Conservation (phyloP, 768 basidiomycete genomes). For the Gymnopilus junonius region DNA sequence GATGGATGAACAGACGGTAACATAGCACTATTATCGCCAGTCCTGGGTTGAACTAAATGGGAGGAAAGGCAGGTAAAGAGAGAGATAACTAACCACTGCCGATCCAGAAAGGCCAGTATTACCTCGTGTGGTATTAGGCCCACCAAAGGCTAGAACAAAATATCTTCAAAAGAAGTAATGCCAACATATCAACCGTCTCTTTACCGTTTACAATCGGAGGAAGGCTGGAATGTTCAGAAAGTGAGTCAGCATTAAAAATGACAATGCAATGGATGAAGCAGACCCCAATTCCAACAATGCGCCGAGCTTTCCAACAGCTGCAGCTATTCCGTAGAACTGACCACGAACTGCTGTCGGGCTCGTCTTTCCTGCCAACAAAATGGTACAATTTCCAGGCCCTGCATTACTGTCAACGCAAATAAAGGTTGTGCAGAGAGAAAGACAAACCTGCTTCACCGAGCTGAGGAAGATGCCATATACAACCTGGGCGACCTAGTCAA, state of each 20-base stretch:
- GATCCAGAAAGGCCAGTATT: constrained; percentile 91
- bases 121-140: constrained; percentile 50
- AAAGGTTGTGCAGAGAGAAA: not conserved
- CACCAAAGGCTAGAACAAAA: constrained; percentile 62
- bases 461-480: constrained; percentile 91
- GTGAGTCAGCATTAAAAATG: not conserved
- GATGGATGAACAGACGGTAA: constrained; percentile 77
- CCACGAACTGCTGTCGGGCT: constrained; percentile 87
- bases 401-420: not conserved
- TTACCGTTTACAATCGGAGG: constrained; percentile 68
- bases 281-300: constrained; percentile 88
- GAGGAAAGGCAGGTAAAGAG: not conserved
- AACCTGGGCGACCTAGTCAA: constrained; percentile 43
- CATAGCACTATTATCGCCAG: constrained; percentile 82
- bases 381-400: constrained; percentile 86
- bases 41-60: constrained; percentile 36
- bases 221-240: constrained; percentile 46
- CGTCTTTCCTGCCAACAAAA: constrained; percentile 83
- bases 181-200: not conserved
- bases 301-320: constrained; percentile 85
- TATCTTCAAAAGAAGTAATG: not conserved
- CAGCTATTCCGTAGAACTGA: constrained; percentile 84
- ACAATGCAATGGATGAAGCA: constrained; percentile 28
- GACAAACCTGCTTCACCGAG: constrained; percentile 79
- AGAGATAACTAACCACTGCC: constrained; percentile 57